phyloP scores from a whole-genome alignment of 768 basidiomycete genomes.

The Mycena pura region DNA sequence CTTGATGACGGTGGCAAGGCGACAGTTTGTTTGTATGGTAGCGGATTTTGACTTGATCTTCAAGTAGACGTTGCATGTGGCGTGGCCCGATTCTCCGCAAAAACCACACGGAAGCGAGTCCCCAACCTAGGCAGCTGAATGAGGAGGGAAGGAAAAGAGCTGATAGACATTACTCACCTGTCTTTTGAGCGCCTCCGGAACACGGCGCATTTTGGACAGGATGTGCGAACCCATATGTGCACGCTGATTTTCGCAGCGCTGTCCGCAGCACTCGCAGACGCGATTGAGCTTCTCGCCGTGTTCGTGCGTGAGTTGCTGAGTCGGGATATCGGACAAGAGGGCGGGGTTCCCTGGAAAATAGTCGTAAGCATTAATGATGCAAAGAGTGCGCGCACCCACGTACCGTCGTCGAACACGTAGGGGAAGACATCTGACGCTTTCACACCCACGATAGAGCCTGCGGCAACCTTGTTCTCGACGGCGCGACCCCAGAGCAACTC shows the following conservation, averaged over 20 bases:
- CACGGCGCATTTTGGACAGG: not conserved
- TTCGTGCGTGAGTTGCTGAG: not conserved
- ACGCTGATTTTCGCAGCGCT: not conserved
- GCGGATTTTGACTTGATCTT: not conserved
- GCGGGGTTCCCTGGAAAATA: not conserved
- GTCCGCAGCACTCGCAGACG: not conserved
- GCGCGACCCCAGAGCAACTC: conserved; percentile 6
- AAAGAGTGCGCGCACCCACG: not conserved
- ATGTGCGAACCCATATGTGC: conserved; percentile 12
- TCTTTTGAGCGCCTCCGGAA: not conserved
- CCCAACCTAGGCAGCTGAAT: conserved; percentile 1
- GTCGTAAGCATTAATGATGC: not conserved
- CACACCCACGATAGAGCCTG: not conserved
- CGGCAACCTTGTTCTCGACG: not conserved
- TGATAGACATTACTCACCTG: not conserved
- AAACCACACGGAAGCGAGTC: not conserved
- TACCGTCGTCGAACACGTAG: conserved; percentile 13
- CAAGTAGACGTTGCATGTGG: not conserved
- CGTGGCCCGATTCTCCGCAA: not conserved
- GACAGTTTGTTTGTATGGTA: not conserved
- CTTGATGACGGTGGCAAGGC: not conserved
- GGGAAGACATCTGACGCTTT: not conserved
- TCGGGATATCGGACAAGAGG: not conserved
- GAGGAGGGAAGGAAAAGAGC: too few relatives aligned
- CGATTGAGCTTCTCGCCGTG: not conserved